Conservation (phyloP, 2,329 filamentous ascomycete species). For the Microsporum audouinii region DNA sequence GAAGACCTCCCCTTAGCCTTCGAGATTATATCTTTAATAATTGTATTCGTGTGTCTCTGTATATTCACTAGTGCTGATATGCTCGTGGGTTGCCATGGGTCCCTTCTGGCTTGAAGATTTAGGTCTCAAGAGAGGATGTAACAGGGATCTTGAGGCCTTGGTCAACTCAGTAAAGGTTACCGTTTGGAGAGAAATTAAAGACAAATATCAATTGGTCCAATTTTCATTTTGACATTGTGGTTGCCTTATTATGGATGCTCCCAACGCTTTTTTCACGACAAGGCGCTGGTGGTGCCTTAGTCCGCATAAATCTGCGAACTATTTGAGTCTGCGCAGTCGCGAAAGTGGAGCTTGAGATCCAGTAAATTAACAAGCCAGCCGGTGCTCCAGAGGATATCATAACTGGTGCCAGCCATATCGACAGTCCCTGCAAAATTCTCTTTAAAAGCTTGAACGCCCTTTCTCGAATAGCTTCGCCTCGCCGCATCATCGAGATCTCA, state of each 20-base stretch:
- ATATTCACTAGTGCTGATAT: no score
- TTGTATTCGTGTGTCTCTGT: no score
- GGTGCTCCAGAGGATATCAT: slow-evolving; percentile 30
- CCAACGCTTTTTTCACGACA: slow-evolving; percentile 15
- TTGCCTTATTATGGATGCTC: neutral
- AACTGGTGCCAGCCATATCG: slow-evolving; percentile 30
- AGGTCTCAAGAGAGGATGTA: no score
- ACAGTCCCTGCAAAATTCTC: slow-evolving; percentile 26
- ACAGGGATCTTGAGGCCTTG: no score
- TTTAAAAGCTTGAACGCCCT: slow-evolving; percentile 20
- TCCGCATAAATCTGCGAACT: slow-evolving; percentile 32
- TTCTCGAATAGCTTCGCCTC: slow-evolving; percentile 4
- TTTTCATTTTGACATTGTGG: neutral
- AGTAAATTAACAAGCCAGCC: slow-evolving; percentile 39
- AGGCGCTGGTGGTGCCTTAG: slow-evolving; percentile 21
- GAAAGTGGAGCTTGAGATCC: slow-evolving; percentile 36
- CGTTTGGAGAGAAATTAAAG: neutral
- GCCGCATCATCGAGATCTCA: slow-evolving; percentile 10
- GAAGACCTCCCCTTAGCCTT: no score
- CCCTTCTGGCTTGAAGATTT: no score
- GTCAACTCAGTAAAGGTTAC: neutral
- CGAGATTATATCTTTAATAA: no score
- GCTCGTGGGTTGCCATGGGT: no score
- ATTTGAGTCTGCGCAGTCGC: slow-evolving; percentile 32
- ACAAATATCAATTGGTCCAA: neutral